Evolutionary conservation across 108 stramenopile genomes (phyloP), one percentile per base, ranked within the genome.

Genomic region (Stephanodiscus minutulus): DNA sequence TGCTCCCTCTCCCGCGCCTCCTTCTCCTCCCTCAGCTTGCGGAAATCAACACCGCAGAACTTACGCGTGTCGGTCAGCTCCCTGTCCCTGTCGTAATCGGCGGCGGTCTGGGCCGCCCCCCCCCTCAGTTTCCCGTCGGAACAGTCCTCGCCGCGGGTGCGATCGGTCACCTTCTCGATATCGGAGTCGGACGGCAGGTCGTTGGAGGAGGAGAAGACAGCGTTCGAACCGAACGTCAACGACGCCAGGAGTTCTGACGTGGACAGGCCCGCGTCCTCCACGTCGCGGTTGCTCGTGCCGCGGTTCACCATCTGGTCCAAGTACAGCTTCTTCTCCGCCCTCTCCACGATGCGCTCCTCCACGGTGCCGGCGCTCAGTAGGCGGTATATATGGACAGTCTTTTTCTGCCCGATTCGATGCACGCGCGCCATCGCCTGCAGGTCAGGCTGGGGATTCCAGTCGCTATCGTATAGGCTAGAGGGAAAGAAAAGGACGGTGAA

Each of bases 391-490:
- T 91, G 90, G 22, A 96, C 96, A 11, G 86, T 86, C 73, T 94
- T 93, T 35, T 71, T 98, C 75, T 97, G 96, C 2, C 97, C 97
- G 66, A 96, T 92, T 15, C 98, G 90, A 76, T 99, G 98, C 37
- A 96, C 95, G 12, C 97, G 87, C 17, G 95, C 97, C 83, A 94
- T 91, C 27, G 96, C 96, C 72, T 98, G 97, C 12, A 93, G 61
- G 76, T 98, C 97, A 18, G 85, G 82, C 79, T 95, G 94, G 7
- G 95, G 94, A 72, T 97, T 96, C 92, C 93, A 95, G 72, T 97
- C 96, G 46, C 76, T 81, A 68, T 95, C 92, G 70, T 74, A 88
- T 22, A 84, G 55, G 20, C 70, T 70, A 15, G 58, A 8, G 52
- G 15, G 37, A 15, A 53, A 62, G 21, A n/a, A n/a, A n/a, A n/a